These are phyloP conservation scores for Globisporangium abappressorium DNA, from an alignment of 352 stramenopile genomes.

Conservation along the genomic window DNA sequence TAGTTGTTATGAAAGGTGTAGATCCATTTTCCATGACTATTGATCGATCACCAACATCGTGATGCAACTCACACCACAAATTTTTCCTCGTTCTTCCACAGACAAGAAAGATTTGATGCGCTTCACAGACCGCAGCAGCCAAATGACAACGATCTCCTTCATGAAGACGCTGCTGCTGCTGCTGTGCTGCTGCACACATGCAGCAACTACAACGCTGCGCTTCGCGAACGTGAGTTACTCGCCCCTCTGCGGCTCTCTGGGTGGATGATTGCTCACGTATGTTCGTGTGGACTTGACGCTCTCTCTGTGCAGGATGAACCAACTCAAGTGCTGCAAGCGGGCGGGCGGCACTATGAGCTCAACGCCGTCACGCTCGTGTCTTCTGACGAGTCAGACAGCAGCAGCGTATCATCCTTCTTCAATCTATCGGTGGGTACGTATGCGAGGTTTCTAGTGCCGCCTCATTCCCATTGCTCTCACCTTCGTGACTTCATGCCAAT, in stretches of 20 bases:
- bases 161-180: not conserved
- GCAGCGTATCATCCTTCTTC: not conserved
- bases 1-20: not conserved
- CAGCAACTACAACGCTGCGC: conserved; percentile 10
- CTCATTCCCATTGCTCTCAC: not conserved
- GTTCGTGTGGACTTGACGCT: not conserved
- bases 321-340: not conserved
- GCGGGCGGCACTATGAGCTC: not conserved
- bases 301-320: not conserved
- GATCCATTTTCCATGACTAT: not conserved
- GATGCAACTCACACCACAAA: not conserved
- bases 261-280: not conserved
- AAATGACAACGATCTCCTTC: not conserved
- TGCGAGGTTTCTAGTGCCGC: not conserved
- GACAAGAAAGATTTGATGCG: not conserved
- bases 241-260: no score
- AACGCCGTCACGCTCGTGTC: not conserved
- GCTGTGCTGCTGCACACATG: conserved; percentile 1
- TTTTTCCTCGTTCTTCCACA: not conserved
- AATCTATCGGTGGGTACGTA: conserved; percentile 9
- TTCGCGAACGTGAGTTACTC: conserved; percentile 19
- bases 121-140: not conserved
- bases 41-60: not conserved
- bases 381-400: not conserved
- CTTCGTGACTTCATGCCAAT: not conserved